Percentiles rank a stretch among this genome's conserved stretches.
These are phyloP conservation scores for Gaultheria prostrata DNA, from an alignment of 148 eudicot species.

Conservation along the genomic window DNA sequence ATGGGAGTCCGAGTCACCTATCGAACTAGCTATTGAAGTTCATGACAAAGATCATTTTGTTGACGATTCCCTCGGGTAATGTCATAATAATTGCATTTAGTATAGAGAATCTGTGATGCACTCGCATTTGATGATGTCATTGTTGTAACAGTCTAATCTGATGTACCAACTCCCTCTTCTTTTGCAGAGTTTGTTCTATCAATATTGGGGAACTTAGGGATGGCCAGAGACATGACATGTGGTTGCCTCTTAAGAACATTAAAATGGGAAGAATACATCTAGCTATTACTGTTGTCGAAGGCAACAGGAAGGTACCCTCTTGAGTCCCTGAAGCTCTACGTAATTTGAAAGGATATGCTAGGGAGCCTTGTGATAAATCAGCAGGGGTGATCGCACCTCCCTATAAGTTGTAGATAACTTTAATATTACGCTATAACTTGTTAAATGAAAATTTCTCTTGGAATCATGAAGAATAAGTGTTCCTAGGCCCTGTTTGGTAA, in stretches of 20 bases:
- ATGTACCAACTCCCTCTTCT: background rate
- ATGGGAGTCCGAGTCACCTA: conserved; percentile 78
- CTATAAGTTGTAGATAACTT: background rate
- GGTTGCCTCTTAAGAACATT: conserved; percentile 74
- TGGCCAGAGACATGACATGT: conserved; percentile 87
- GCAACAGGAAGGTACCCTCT: conserved; percentile 49
- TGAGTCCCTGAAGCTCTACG: background rate
- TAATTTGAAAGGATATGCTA: background rate
- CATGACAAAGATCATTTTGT: conserved; percentile 77
- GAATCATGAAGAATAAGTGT: background rate
- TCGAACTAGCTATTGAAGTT: conserved; percentile 63
- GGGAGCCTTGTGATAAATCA: background rate
- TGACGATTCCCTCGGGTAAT: conserved; percentile 80
- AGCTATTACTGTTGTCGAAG: conserved; percentile 66
- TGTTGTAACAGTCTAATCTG: background rate
- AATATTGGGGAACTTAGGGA: conserved; percentile 57
- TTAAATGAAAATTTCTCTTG: background rate
- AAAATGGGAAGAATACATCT: conserved; percentile 82
- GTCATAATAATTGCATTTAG: conserved; percentile 5
- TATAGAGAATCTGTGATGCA: background rate
- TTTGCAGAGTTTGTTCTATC: conserved; percentile 68
- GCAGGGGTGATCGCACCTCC: background rate
- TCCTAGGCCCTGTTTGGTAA: background rate
- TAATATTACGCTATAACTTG: background rate
- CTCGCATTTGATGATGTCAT: background rate